A percentile compares a stretch with the other conserved stretches of the same genome.
Conservation (phyloP, 2,329 filamentous ascomycete species). For the Fusarium sp. region DNA sequence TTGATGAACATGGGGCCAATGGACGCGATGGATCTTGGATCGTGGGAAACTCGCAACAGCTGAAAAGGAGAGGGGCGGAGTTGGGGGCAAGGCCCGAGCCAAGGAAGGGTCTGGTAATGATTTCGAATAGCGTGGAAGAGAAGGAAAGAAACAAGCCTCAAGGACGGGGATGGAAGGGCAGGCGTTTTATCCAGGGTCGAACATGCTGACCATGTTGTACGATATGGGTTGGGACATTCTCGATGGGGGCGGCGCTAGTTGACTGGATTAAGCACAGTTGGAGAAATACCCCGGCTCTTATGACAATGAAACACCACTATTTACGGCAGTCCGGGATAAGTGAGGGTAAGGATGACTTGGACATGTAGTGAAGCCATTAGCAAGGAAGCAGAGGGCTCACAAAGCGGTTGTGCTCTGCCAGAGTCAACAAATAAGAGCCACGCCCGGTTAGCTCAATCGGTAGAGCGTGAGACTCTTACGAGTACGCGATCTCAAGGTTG, state of each 20-base stretch:
- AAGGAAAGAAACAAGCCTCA: constrained; percentile 11
- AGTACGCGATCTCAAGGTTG: constrained; percentile 65
- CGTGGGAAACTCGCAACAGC: constrained; percentile 61
- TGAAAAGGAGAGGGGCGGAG: constrained; percentile 21
- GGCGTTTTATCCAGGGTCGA: constrained; percentile 38
- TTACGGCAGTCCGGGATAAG: not conserved
- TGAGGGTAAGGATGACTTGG: not conserved
- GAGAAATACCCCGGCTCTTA: constrained; percentile 41
- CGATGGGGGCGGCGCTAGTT: constrained; percentile 19
- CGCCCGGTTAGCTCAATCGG: constrained; percentile 52
- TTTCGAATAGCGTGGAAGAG: constrained; percentile 19
- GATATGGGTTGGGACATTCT: constrained; percentile 36
- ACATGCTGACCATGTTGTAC: constrained; percentile 35
- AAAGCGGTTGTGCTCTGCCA: not conserved
- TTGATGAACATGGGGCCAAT: constrained; percentile 73
- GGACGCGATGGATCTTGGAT: constrained; percentile 71
- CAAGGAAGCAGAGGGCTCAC: not conserved
- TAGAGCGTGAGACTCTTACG: constrained; percentile 79
- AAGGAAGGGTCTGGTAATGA: constrained; percentile 6
- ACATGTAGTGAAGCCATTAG: not conserved
- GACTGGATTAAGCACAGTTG: constrained; percentile 28
- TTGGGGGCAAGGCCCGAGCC: not conserved
- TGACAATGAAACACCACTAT: constrained; percentile 37
- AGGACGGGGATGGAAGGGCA: constrained; percentile 12
- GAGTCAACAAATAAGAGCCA: constrained; percentile 25